These are phyloP conservation scores for Vanderwaltozyma yarrowii DNA, from an alignment of 805 yeast species.

Conservation along the genomic window DNA sequence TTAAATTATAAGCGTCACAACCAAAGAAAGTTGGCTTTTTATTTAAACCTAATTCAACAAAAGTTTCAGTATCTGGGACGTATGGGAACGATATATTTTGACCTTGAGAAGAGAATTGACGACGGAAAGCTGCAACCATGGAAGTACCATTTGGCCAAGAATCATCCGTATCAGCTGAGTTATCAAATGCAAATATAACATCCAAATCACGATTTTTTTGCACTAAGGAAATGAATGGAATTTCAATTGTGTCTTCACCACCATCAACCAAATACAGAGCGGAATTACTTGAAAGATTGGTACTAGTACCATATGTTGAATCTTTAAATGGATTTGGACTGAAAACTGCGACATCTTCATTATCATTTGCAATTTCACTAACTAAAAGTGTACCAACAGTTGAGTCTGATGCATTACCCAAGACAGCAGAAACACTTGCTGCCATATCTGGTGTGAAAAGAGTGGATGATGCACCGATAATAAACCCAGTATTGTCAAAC, in stretches of 20 bases:
- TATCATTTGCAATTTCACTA: slow-evolving; percentile 27
- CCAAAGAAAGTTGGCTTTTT: slow-evolving; percentile 75
- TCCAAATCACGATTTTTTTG: slow-evolving; percentile 53
- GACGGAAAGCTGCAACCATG: slow-evolving; percentile 42
- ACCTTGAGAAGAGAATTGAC: slow-evolving; percentile 46
- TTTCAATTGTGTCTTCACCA: slow-evolving; percentile 57
- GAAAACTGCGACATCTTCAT: slow-evolving; percentile 60
- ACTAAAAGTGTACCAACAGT: background rate
- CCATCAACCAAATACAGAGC: slow-evolving; percentile 57
- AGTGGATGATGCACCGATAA: slow-evolving; percentile 76
- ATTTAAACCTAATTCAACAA: slow-evolving; percentile 50
- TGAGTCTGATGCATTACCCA: background rate
- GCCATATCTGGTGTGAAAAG: slow-evolving; percentile 60
- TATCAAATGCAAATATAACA: slow-evolving; percentile 54
- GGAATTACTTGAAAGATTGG: slow-evolving; percentile 10
- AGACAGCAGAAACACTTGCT: slow-evolving; percentile 25
- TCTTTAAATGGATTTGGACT: slow-evolving; percentile 63
- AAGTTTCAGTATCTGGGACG: slow-evolving; percentile 62
- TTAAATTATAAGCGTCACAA: slow-evolving; percentile 56
- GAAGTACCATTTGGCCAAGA: slow-evolving; percentile 64
- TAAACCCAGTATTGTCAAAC: slow-evolving; percentile 72
- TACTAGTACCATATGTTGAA: slow-evolving; percentile 29
- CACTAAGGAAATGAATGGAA: slow-evolving; percentile 52
- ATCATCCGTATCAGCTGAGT: slow-evolving; percentile 51
- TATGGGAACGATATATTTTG: slow-evolving; percentile 65